Base-by-base conservation (phyloP, 2,329 filamentous ascomycete genomes). In the Decorospora gaudefroyi region DNA sequence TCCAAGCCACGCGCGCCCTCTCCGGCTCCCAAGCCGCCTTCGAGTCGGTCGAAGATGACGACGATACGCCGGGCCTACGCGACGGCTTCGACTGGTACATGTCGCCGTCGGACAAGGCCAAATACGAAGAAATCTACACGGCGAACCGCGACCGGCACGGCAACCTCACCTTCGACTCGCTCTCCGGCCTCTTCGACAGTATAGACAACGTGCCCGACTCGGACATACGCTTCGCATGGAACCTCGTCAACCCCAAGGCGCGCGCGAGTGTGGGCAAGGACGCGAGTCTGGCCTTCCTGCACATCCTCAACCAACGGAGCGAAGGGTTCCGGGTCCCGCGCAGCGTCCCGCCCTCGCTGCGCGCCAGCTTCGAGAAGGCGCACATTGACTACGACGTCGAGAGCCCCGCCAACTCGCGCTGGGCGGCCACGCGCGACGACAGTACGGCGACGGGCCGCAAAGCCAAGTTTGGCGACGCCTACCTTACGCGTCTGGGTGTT, bases 1-100 rank as follows among this genome's bases (percentile, higher is more conserved):
- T 73, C 18, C 70, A 72, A 49, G 70, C 70, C 28, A 64, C 47
- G 7, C 69, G 69, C 53, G 70, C 70, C 13, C 77, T 99, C 52
- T 87, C 85, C 10, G 87, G 87, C 51, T 85, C 86, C 57, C 87
- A 88, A 57, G 81, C 87, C 38, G 84, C 87, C 59, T 96, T 97
- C 69, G 91, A 96, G 71, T 81, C 84, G 51, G 83, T 95, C 47
- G 87, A 90, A 41, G 74, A 77, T 46, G 87, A 90, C 59, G 80
- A 95, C 48, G 91, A 96, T 59, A 84, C 85, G 3, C 83, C 84
- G 1, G 90, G 90, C 1, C 77, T 99, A 51, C 95, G 95, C 70
- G 90, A 96, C 72, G 92, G 92, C 9, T 99, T 99, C 71, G 93
- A 99, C 71, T 99, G 93, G 93, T 99, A 99, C 76, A 99, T 99